Conservation (phyloP, 2,329 filamentous ascomycete genomes). For the Aspergillus sp. region DNA sequence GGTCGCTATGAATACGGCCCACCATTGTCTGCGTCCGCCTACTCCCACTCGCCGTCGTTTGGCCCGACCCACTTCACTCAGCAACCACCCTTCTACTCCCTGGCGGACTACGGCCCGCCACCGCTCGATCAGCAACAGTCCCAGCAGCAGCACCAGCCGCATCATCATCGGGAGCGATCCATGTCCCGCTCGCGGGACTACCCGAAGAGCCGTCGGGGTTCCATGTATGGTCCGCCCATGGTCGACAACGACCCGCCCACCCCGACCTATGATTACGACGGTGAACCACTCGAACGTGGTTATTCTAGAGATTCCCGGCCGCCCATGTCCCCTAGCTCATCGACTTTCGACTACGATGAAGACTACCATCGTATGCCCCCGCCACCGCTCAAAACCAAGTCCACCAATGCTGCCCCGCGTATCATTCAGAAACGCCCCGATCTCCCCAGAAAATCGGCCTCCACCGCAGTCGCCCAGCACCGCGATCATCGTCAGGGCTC, state of each 20-base stretch:
- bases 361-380: conserved; percentile 39
- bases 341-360: conserved; percentile 26
- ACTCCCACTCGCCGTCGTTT: conserved; percentile 23
- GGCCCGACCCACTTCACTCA: conserved; percentile 25
- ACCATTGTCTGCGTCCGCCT: conserved; percentile 31
- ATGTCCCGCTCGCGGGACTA: conserved; percentile 28
- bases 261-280: conserved; percentile 21
- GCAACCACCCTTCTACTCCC: conserved; percentile 19
- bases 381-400: conserved; percentile 25
- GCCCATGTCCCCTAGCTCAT: conserved; percentile 20
- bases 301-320: conserved; percentile 22
- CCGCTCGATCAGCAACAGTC: conserved; percentile 20
- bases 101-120: conserved; percentile 17
- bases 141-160: too few species aligned
- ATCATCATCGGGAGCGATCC: conserved; percentile 19
- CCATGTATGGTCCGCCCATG: conserved; percentile 27
- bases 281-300: conserved; percentile 20
- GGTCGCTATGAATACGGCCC: conserved; percentile 28
- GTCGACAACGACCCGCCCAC: conserved; percentile 25
- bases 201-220: conserved; percentile 22
- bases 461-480: conserved; percentile 18
- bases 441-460: conserved; percentile 23
- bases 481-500: conserved; percentile 22
- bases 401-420: conserved; percentile 13
- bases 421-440: conserved; percentile 32